Conservation (phyloP, 2,329 filamentous ascomycete genomes). For the Diaporthe destruens region DNA sequence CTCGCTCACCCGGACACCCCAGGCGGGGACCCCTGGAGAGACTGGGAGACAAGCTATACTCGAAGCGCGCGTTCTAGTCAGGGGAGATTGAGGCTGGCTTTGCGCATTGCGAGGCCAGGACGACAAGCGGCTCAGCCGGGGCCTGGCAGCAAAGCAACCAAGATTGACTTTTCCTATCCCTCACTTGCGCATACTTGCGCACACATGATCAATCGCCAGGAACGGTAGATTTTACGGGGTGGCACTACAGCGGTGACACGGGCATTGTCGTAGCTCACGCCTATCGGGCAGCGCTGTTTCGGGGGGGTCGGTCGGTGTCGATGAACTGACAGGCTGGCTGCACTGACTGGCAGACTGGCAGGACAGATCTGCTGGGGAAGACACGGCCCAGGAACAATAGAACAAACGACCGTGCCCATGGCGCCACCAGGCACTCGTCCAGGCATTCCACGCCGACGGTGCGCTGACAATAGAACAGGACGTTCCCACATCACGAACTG, state of each 20-base stretch:
- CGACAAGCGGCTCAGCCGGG: conserved; percentile 13
- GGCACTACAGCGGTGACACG: conserved; percentile 14
- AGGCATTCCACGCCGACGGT: background rate
- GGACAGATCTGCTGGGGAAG: background rate
- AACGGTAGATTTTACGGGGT: background rate
- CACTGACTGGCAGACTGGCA: background rate
- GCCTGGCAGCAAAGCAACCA: background rate
- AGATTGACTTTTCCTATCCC: conserved; percentile 11
- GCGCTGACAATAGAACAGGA: background rate
- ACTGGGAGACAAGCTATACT: conserved; percentile 4
- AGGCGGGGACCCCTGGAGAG: conserved; percentile 21
- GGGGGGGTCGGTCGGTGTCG: background rate
- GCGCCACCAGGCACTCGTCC: background rate
- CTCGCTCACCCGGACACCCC: background rate
- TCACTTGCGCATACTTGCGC: background rate
- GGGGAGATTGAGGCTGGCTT: conserved; percentile 21
- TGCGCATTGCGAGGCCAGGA: conserved; percentile 26
- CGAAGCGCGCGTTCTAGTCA: conserved; percentile 28
- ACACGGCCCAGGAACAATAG: background rate
- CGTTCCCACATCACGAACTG: conserved; percentile 14
- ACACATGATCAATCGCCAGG: conserved; percentile 7
- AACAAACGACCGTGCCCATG: background rate
- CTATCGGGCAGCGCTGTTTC: conserved; percentile 12
- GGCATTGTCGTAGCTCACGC: background rate
- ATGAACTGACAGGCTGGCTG: no score